Base-by-base conservation (phyloP, 179 eudicot species). In the Beta macrorhiza region DNA sequence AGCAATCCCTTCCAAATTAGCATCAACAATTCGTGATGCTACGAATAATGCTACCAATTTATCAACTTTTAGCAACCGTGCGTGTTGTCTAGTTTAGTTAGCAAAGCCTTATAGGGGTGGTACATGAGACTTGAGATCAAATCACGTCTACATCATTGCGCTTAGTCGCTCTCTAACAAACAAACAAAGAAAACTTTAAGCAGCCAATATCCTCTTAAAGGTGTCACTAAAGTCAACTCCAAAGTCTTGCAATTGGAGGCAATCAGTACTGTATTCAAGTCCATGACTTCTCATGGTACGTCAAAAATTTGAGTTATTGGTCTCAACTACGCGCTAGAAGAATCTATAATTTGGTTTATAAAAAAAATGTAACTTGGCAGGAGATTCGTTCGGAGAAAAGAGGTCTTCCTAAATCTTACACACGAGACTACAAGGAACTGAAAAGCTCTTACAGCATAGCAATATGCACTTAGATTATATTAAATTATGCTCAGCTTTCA, bases 401-500 rank as follows among this genome's bases (percentile, higher is more conserved):
- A 29, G 37, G 17, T 20, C 58, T 19, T 29, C 44, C 70, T 64
- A 77, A 42, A 10, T 25, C 44, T 51, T 29, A 45, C 53, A 65
- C 53, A 77, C 37, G 19, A 67, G 53, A 1, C 19, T n/a, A 37
- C 3, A 80, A 51, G 47, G 82, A 79, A 20, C 56, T 29, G 12
- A 49, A 62, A 73, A 45, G 22, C 15, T 73, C 42, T 19, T 7
- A 57, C 58, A 70, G 63, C 19, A 53, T 19, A 4, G 45, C 57
- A 32, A 44, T 17, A 55, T 62, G 74, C 67, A 37, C 55, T 51
- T 68, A 13, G 2, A 63, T 57, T n/a, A 17, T 37, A 81, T 45
- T 45, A 57, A 44, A 25, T 75, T 17, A 22, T 65, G 22, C 57
- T 84, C 74, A 84, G 69, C 59, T 84, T 76, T 87, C 90, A 32